A percentile compares a stretch with the other conserved stretches of the same genome.
Evolutionary conservation across 495 filamentous ascomycete species (phyloP).

Genomic region (Cryomyces minteri): DNA sequence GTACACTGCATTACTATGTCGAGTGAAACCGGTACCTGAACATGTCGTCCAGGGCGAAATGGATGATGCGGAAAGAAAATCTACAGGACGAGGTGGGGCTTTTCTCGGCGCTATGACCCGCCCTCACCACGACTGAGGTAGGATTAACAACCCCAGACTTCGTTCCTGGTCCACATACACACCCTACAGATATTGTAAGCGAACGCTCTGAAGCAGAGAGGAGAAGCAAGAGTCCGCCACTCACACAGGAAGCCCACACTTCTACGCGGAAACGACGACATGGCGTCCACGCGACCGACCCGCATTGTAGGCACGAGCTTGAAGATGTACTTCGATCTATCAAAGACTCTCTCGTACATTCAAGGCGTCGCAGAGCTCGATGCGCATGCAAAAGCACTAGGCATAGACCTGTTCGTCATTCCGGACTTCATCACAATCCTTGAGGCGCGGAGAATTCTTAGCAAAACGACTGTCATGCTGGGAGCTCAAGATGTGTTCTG

Average conservation of each 20-base stretch:
- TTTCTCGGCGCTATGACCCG: no score
- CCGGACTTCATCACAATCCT: conserved; percentile 55
- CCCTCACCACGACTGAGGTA: no score
- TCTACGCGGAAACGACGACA: conserved; percentile 1
- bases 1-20: not conserved
- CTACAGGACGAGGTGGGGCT: no score
- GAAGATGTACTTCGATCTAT: conserved; percentile 69
- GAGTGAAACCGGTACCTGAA: no score
- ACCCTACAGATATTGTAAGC: not conserved
- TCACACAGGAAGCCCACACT: not conserved
- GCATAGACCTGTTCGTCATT: conserved; percentile 43
- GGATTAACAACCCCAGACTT: no score
- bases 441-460: conserved; percentile 33
- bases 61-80: no score
- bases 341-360: conserved; percentile 43
- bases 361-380: conserved; percentile 30
- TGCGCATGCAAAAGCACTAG: conserved; percentile 14
- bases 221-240: not conserved
- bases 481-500: conserved; percentile 63
- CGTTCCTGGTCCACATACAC: not conserved
- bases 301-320: conserved; percentile 61
- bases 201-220: no score
- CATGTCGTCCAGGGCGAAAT: no score
- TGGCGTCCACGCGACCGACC: conserved; percentile 29
- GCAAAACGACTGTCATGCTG: conserved; percentile 27